Conservation (phyloP, 192 early-diverging fungal genomes). For the Rhizoclosmatium sp. region DNA sequence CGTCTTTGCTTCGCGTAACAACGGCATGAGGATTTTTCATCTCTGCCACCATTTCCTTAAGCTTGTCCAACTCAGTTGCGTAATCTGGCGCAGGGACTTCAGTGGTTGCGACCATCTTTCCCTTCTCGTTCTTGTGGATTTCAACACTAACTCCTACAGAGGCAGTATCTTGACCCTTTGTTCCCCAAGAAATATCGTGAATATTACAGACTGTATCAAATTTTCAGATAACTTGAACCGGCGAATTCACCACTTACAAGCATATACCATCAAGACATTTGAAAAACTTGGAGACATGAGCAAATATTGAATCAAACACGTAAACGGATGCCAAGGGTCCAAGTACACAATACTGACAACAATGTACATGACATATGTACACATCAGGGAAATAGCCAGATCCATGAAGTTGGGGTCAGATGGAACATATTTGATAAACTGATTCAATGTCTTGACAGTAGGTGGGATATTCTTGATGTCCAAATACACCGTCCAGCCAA, state of each 20-base stretch:
- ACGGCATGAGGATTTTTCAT: slow-evolving; percentile 58
- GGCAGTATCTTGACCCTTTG: slow-evolving; percentile 67
- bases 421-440: slow-evolving; percentile 50
- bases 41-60: slow-evolving; percentile 53
- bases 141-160: slow-evolving; percentile 75
- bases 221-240: slow-evolving; percentile 12
- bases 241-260: slow-evolving; percentile 63
- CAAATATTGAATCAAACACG: slow-evolving; percentile 74
- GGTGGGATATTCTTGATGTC: slow-evolving; percentile 66
- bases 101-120: slow-evolving; percentile 73
- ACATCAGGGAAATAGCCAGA: slow-evolving; percentile 45
- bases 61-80: slow-evolving; percentile 66
- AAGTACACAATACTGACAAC: slow-evolving; percentile 47
- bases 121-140: slow-evolving; percentile 66
- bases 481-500: slow-evolving; percentile 62
- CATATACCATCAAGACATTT: slow-evolving; percentile 93
- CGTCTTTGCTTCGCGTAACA: slow-evolving; percentile 10
- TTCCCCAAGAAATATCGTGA: slow-evolving; percentile 70
- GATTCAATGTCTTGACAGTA: slow-evolving; percentile 42
- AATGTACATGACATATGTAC: slow-evolving; percentile 59
- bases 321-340: slow-evolving; percentile 60
- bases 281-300: slow-evolving; percentile 85
- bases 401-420: slow-evolving; percentile 46
- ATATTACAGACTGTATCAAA: slow-evolving; percentile 54
- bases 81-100: slow-evolving; percentile 78